Evolutionary conservation across 768 basidiomycete species (phyloP).

Genomic region (Pleurotus tuoliensis): DNA sequence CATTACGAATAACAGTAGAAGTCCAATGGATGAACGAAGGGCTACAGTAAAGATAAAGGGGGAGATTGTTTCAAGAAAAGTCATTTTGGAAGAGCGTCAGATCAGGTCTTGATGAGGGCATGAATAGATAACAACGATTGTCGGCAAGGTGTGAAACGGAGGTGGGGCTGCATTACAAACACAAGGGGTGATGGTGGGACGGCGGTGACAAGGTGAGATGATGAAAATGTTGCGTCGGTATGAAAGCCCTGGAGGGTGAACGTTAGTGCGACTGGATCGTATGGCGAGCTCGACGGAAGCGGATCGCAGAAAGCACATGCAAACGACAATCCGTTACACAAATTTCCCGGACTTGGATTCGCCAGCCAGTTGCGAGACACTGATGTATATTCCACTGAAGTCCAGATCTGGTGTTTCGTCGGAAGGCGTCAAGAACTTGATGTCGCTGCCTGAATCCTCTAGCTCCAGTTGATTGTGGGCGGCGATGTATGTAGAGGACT

Average conservation of each 20-base stretch:
- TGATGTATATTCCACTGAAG: conserved; percentile 81
- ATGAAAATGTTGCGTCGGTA: too few species aligned
- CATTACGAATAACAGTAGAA: neutral
- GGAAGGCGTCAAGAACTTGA: conserved; percentile 47
- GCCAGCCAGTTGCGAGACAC: conserved; percentile 75
- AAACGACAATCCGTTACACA: neutral
- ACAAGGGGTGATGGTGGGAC: too few species aligned
- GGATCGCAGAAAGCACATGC: too few species aligned
- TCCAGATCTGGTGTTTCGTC: conserved; percentile 50
- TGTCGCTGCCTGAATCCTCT: conserved; percentile 60
- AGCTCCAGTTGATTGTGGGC: conserved; percentile 77
- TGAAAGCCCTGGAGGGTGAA: too few species aligned
- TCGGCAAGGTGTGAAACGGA: too few species aligned
- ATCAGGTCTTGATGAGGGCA: neutral
- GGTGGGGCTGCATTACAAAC: too few species aligned
- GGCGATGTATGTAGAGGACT: conserved; percentile 76
- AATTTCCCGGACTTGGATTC: conserved; percentile 27
- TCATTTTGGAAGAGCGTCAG: neutral
- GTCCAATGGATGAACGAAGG: neutral
- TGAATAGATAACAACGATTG: neutral
- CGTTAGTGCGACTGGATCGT: too few species aligned
- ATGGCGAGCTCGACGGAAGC: too few species aligned
- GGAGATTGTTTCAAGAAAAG: neutral
- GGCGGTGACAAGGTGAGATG: too few species aligned
- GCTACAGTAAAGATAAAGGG: neutral